These are phyloP conservation scores for Heterobasidion irregulare DNA, from an alignment of 1,284 basidiomycete species.

Conservation along the genomic window DNA sequence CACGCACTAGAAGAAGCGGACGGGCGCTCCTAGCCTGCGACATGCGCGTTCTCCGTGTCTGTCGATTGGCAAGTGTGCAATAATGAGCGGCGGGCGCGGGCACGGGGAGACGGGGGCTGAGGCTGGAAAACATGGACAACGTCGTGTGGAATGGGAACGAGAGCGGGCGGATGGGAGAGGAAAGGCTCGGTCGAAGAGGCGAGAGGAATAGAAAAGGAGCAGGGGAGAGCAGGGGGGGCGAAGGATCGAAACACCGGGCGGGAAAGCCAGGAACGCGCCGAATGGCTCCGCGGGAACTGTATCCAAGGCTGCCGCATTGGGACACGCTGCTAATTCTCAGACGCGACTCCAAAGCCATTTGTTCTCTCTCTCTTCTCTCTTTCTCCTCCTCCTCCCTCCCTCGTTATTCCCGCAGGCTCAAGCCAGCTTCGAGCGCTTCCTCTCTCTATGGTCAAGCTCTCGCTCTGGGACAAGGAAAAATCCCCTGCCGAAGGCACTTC, in stretches of 20 bases:
- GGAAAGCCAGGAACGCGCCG: background rate
- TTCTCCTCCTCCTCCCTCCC: background rate
- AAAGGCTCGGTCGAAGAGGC: background rate
- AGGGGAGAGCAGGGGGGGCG: background rate
- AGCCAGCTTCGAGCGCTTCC: background rate
- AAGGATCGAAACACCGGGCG: background rate
- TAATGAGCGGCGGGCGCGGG: no score
- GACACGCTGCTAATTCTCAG: background rate
- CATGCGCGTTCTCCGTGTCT: no score
- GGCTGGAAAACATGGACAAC: background rate
- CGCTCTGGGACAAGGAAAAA: constrained; percentile 16
- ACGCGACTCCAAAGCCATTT: background rate
- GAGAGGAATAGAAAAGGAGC: background rate
- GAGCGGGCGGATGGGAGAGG: background rate
- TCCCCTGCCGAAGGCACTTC: constrained; percentile 8
- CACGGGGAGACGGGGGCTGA: no score
- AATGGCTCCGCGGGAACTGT: background rate
- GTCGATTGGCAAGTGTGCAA: no score
- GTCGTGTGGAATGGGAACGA: background rate
- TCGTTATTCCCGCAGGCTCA: background rate
- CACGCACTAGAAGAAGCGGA: no score
- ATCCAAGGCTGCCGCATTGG: background rate
- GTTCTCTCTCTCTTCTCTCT: background rate
- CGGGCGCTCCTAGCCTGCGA: no score
- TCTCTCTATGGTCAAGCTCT: constrained; percentile 17